These are phyloP conservation scores for Lodderomyces orthopsilosis DNA, from an alignment of 1,139 yeast species.

Conservation along the genomic window DNA sequence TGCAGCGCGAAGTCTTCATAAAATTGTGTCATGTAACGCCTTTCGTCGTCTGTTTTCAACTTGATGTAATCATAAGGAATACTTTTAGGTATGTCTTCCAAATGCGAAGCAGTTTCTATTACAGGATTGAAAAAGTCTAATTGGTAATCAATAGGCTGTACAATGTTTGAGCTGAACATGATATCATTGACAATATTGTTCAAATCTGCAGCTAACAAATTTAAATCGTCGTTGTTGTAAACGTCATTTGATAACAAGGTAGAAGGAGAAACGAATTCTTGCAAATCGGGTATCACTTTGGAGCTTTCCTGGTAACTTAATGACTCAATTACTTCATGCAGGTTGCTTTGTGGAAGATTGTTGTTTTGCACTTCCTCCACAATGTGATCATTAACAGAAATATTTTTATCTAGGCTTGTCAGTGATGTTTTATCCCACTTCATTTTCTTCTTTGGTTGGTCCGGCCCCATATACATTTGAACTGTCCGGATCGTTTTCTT, in stretches of 20 bases:
- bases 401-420: background rate
- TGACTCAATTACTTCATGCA: background rate
- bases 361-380: background rate
- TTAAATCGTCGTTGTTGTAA: constrained; percentile 26
- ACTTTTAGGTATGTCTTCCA: constrained; percentile 22
- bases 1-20: constrained; percentile 52
- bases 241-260: constrained; percentile 6
- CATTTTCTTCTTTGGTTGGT: background rate
- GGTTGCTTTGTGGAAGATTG: background rate
- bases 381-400: too few relatives aligned
- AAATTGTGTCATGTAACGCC: constrained; percentile 48
- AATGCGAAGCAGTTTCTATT: constrained; percentile 1
- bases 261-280: background rate
- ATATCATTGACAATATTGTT: constrained; percentile 34
- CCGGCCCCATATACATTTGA: constrained; percentile 1
- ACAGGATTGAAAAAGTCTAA: constrained; percentile 4
- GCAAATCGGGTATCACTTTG: background rate
- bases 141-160: constrained; percentile 5
- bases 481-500: background rate
- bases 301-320: background rate
- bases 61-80: constrained; percentile 22
- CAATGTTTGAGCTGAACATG: constrained; percentile 24
- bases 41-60: constrained; percentile 36
- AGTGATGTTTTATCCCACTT: background rate
- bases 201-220: constrained; percentile 30